Conservation (phyloP, 2,329 filamentous ascomycete genomes). For the Orbilia oligospora region DNA sequence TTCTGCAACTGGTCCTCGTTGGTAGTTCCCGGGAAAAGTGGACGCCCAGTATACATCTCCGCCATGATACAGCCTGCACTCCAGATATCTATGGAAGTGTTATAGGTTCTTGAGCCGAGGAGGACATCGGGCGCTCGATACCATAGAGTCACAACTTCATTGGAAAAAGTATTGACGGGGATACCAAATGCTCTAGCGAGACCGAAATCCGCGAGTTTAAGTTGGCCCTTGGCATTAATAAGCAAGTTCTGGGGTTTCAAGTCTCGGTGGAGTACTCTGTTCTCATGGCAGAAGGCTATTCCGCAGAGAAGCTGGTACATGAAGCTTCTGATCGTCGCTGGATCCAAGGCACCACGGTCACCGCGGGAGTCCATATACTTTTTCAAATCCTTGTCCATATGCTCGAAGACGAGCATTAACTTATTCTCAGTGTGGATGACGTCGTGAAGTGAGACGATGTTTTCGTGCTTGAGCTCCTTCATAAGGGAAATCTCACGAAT, state of each 20-base stretch:
- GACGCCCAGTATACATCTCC: slow-evolving; percentile 97
- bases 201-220: slow-evolving; percentile 96
- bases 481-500: slow-evolving; percentile 99
- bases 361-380: slow-evolving; percentile 97
- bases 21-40: slow-evolving; percentile 95
- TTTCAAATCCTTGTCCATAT: slow-evolving; percentile 98
- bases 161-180: slow-evolving; percentile 97
- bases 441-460: slow-evolving; percentile 96
- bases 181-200: slow-evolving; percentile 95
- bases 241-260: slow-evolving; percentile 96
- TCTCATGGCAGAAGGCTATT: slow-evolving; percentile 98
- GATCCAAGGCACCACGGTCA: slow-evolving; percentile 89
- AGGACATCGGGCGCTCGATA: slow-evolving; percentile 97
- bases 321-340: slow-evolving; percentile 95
- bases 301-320: slow-evolving; percentile 97
- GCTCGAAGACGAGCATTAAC: slow-evolving; percentile 99
- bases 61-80: slow-evolving; percentile 99
- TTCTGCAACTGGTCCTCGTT: slow-evolving; percentile 98
- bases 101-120: slow-evolving; percentile 93
- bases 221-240: slow-evolving; percentile 89
- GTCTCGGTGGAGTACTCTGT: slow-evolving; percentile 93
- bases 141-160: slow-evolving; percentile 97
- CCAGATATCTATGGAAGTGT: slow-evolving; percentile 99
- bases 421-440: slow-evolving; percentile 99
- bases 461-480: slow-evolving; percentile 99